These are phyloP conservation scores for Hymenoscyphus fraxineus DNA, from an alignment of 2,329 filamentous ascomycete species.

Conservation along the genomic window DNA sequence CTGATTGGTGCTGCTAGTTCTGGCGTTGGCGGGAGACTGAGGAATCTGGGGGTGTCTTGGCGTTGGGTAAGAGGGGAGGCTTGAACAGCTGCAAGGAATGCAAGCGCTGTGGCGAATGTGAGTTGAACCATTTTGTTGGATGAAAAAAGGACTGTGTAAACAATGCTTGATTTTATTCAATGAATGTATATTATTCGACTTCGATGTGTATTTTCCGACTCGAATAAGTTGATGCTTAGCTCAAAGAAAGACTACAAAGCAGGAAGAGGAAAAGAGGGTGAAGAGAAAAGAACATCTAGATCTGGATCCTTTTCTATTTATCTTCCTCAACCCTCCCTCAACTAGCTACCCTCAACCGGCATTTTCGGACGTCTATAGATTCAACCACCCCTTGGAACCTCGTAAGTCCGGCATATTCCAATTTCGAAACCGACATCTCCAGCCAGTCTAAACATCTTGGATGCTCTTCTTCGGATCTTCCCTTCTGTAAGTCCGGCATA, in stretches of 20 bases:
- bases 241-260: not conserved
- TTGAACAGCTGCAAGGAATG: not conserved
- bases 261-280: not conserved
- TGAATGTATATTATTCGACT: not conserved
- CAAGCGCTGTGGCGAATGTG: not conserved
- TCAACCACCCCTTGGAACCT: not conserved
- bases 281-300: not conserved
- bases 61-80: not conserved
- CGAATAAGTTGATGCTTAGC: not conserved
- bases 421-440: not conserved
- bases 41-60: not conserved
- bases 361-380: not conserved
- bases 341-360: not conserved
- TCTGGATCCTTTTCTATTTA: not conserved
- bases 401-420: not conserved
- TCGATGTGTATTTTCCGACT: not conserved
- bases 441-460: not conserved
- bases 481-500: not conserved
- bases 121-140: conserved; percentile 4
- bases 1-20: conserved; percentile 37
- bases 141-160: not conserved
- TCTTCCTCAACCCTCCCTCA: not conserved
- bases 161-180: not conserved
- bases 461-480: no score
- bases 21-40: conserved; percentile 39